Base-by-base conservation (phyloP, 352 stramenopile genomes). In the Stephanocyclus meneghinianus region DNA sequence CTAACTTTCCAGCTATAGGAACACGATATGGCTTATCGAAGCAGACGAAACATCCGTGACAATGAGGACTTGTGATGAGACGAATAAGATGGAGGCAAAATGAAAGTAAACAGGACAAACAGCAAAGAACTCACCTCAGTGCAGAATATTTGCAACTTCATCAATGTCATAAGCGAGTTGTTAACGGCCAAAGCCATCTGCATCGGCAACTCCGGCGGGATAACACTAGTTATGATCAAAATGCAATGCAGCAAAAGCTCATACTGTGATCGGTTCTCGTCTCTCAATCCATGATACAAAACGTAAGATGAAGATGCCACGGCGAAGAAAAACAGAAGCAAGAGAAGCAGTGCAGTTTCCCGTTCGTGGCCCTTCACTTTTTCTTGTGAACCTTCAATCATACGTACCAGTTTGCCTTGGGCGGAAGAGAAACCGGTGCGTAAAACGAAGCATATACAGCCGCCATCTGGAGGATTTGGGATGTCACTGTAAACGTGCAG, bases 151-250 rank as follows among this genome's bases (percentile, higher is more conserved):
- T 94, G 88, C 59, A 99, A 91, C 80, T 98, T 98, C 66, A 99
- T 97, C 55, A 99, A 91, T 10, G 96, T 97, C 73, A 99, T 94
- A 21, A 99, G 80, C 16, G 96, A 96, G 76, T 96, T 98, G 91
- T 99, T 99, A 32, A 99, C 97, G 4, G 97, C 97, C 87, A 99
- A 96, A 4, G 97, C 95, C 75, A 98, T 98, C 81, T 99, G 97
- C 97, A 99, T 99, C 0, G 97, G 97, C 21, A 99, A 89, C 79
- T 99, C 97, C 3, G 97, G 97, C n/a, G 97, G 97, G 69, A 99
- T 98, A 2, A 99, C 97, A 76, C 92, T 98, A 16, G 97, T 99
- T 80, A 99, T 97, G 80, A 99, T 99, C 45, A 99, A 86, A 69
- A 99, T 97, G 83, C 97, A 99, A 67, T 98, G 97, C 42, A 99